Base-by-base conservation (phyloP, 345 rosid species). In the Isatis tinctoria region DNA sequence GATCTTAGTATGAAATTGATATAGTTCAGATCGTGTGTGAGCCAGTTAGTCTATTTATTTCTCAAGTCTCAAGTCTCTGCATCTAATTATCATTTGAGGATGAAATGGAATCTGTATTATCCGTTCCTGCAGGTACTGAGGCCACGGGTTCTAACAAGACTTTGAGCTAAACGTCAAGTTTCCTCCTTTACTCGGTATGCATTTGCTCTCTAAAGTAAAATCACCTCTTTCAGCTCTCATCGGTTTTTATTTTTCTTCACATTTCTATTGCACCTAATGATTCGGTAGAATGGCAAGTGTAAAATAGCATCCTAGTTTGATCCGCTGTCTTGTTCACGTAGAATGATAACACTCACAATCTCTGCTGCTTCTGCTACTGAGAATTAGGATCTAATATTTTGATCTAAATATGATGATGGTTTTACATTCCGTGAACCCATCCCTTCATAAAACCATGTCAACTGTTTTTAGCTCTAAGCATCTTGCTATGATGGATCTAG, bases 91-190 rank as follows among this genome's bases (percentile, higher is more conserved):
- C 45, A 41, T 47, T 53, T 4, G 10, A 54, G 57, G 32, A 22
- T 32, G 22, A 45, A 53, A 28, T 28, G 32, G 11, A 39, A 37
- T 40, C 35, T 72, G 69, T 51, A 3, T 61, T 5, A 24, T 69
- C 22, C 13, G 18, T n/a, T 33, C 14, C n/a, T 51, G 49, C 60
- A 60, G 60, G 9, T 17, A 51, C 24, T 52, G 4, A 48, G 18
- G 12, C 22, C 26, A 41, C 3, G 24, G 24, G 45, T 45, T 65
- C 26, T 12, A 36, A 36, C 51, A 47, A 58, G 30, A 8, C 43
- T 58, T 22, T 44, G 74, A 70, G 74, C 66, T 58, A 32, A 58
- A 22, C 45, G 16, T 45, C 27, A 33, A 44, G 65, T 33, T 56
- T 56, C 39, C 22, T 44, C 39, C 40, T 64, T 65, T 6, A 54